These are phyloP conservation scores for Amphirosellinia nigrospora DNA, from an alignment of 495 filamentous ascomycete genomes.

Conservation along the genomic window DNA sequence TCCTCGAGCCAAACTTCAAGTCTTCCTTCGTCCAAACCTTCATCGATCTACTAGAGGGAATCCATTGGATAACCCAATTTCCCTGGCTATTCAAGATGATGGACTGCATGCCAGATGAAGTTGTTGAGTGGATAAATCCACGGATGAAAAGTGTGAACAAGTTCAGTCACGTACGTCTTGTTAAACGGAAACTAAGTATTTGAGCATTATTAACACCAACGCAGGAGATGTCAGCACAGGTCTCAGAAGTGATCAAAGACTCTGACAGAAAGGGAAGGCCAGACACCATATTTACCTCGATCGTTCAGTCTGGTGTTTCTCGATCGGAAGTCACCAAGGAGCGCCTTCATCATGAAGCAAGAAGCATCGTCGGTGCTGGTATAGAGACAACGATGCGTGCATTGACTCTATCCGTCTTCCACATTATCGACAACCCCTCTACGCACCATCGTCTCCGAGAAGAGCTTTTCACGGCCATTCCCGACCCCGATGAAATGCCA, in stretches of 20 bases:
- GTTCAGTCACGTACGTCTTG: background rate
- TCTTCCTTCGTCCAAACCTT: background rate
- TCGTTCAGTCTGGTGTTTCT: background rate
- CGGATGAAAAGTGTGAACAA: background rate
- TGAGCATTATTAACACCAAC: background rate
- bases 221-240: constrained; percentile 1
- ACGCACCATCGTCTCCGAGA: background rate
- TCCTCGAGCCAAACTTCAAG: constrained; percentile 7
- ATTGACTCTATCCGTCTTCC: background rate
- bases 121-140: background rate
- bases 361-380: background rate
- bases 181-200: too few species aligned
- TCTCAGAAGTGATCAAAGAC: background rate
- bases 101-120: background rate
- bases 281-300: background rate
- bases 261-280: background rate
- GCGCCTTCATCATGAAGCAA: constrained; percentile 8
- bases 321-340: background rate
- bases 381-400: background rate
- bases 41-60: background rate
- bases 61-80: constrained; percentile 13
- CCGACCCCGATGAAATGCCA: background rate
- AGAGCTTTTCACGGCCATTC: constrained; percentile 6
- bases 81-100: background rate
- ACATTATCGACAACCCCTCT: background rate